A percentile compares a stretch with the other conserved stretches of the same genome.
phyloP scores from a whole-genome alignment of 176 grass and related monocot genomes.

The Puya raimondii region DNA sequence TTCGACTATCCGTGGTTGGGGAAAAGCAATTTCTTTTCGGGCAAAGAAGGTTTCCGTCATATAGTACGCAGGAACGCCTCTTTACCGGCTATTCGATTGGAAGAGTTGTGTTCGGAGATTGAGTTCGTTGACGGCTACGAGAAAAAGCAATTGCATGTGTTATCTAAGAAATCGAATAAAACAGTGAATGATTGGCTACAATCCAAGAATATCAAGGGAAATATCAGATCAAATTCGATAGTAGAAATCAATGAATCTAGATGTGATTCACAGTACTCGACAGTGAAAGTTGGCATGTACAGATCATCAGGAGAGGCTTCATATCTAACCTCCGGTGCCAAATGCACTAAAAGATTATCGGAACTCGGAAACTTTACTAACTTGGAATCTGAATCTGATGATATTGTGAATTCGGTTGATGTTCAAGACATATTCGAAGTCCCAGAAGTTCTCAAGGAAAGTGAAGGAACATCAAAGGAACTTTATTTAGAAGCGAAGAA shows the following conservation, averaged over 20 bases:
- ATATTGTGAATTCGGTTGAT: background rate
- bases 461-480: background rate
- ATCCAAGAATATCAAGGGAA: background rate
- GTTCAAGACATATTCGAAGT: slow-evolving; percentile 15
- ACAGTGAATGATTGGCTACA: background rate
- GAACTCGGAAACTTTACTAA: slow-evolving; percentile 3
- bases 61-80: slow-evolving; percentile 29
- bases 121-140: background rate
- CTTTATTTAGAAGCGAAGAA: slow-evolving; percentile 3
- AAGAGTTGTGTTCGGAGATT: slow-evolving; percentile 23
- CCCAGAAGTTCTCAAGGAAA: slow-evolving; percentile 16
- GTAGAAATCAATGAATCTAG: slow-evolving; percentile 7
- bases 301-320: background rate
- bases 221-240: background rate
- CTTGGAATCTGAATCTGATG: slow-evolving; percentile 8
- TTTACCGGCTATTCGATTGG: slow-evolving; percentile 22
- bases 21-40: background rate
- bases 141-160: slow-evolving; percentile 12
- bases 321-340: slow-evolving; percentile 2
- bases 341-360: slow-evolving; percentile 7
- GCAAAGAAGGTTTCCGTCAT: slow-evolving; percentile 1
- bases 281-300: background rate
- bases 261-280: slow-evolving; percentile 4
- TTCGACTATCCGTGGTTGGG: slow-evolving; percentile 13
- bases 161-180: slow-evolving; percentile 2